phyloP scores from a whole-genome alignment of 345 rosid genomes.

The Rhodamnia rubescens region DNA sequence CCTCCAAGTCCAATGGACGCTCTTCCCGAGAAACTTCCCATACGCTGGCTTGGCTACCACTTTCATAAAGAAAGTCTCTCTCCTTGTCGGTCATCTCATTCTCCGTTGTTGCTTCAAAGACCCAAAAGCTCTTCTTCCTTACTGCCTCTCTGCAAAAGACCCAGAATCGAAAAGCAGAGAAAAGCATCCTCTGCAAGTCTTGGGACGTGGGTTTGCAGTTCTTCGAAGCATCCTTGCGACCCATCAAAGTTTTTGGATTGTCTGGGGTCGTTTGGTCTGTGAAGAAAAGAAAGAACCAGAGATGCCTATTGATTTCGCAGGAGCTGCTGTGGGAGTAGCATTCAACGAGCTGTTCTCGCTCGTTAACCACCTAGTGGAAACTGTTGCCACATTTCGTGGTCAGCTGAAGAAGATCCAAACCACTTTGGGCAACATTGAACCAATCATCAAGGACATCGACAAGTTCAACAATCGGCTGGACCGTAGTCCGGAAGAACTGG shows the following conservation, averaged over 20 bases:
- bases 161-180: neutral
- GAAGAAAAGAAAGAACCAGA: neutral
- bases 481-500: neutral
- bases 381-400: neutral
- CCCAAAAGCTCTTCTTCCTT: neutral
- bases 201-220: neutral
- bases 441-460: neutral
- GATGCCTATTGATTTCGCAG: neutral
- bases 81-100: neutral
- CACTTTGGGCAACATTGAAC: neutral
- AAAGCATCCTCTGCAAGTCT: neutral
- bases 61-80: neutral
- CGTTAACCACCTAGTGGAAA: neutral
- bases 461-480: neutral
- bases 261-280: neutral
- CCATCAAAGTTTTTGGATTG: neutral
- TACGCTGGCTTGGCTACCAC: neutral
- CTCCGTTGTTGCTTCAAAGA: neutral
- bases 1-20: no score
- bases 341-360: neutral
- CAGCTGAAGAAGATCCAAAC: neutral
- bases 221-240: neutral
- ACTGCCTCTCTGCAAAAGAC: neutral
- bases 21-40: no score
- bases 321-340: neutral